Evolutionary conservation across 495 filamentous ascomycete genomes (phyloP).

Genomic region (Aspergillus affinis): DNA sequence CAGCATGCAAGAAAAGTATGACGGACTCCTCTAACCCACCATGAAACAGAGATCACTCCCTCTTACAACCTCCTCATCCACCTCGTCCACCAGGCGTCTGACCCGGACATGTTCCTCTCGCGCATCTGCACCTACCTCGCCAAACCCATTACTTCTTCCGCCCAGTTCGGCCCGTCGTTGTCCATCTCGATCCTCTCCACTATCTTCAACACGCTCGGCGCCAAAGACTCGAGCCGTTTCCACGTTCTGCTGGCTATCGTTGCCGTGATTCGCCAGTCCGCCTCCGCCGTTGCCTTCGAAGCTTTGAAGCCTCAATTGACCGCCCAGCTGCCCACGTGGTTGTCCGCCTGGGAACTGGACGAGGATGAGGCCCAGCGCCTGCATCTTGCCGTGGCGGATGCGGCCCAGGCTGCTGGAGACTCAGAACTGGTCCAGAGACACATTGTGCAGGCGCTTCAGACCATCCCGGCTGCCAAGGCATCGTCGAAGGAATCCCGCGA

Average conservation of each 20-base stretch:
- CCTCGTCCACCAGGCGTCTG: slow-evolving; percentile 79
- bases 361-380: slow-evolving; percentile 78
- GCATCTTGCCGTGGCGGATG: slow-evolving; percentile 74
- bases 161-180: slow-evolving; percentile 77
- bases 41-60: slow-evolving; percentile 73
- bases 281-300: slow-evolving; percentile 71
- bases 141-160: slow-evolving; percentile 80
- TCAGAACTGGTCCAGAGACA: slow-evolving; percentile 77
- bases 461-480: slow-evolving; percentile 72
- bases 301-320: slow-evolving; percentile 75
- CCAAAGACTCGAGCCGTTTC: slow-evolving; percentile 74
- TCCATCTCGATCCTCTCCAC: slow-evolving; percentile 86
- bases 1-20: slow-evolving; percentile 12
- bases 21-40: slow-evolving; percentile 11
- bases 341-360: slow-evolving; percentile 78
- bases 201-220: slow-evolving; percentile 90
- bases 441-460: slow-evolving; percentile 78
- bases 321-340: slow-evolving; percentile 73
- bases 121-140: slow-evolving; percentile 83
- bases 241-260: slow-evolving; percentile 85
- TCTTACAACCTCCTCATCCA: slow-evolving; percentile 96
- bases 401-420: slow-evolving; percentile 74
- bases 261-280: slow-evolving; percentile 69
- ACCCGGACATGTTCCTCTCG: slow-evolving; percentile 80
- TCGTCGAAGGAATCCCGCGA: slow-evolving; percentile 69